A percentile compares a stretch with the other conserved stretches of the same genome.
Conservation (phyloP, 2,329 filamentous ascomycete genomes). For the Aspergillus sp. region DNA sequence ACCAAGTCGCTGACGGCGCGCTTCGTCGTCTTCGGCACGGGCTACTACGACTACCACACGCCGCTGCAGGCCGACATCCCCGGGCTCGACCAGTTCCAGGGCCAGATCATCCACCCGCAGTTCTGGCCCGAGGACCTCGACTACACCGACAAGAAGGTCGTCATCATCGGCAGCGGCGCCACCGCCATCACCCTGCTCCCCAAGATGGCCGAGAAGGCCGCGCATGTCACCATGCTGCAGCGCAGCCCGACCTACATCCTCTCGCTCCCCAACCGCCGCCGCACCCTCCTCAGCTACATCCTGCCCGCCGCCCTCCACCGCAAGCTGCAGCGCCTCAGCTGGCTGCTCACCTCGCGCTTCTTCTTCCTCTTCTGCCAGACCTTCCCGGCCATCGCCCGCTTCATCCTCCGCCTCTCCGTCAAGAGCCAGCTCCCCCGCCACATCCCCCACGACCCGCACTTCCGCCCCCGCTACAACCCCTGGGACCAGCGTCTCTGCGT, state of each 20-base stretch:
- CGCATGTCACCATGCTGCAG: constrained; percentile 75
- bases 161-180: constrained; percentile 74
- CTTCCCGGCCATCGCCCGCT: constrained; percentile 53
- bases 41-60: constrained; percentile 72
- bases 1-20: constrained; percentile 32
- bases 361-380: constrained; percentile 54
- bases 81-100: constrained; percentile 65
- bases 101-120: constrained; percentile 66
- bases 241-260: constrained; percentile 72
- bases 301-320: constrained; percentile 37
- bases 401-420: constrained; percentile 48
- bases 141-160: constrained; percentile 64
- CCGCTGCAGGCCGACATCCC: constrained; percentile 63
- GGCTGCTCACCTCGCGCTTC: constrained; percentile 49
- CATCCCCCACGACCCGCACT: constrained; percentile 60
- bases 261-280: constrained; percentile 44
- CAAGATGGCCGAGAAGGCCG: constrained; percentile 62
- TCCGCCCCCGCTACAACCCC: constrained; percentile 63
- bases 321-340: constrained; percentile 45
- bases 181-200: constrained; percentile 78
- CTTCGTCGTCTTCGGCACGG: constrained; percentile 61
- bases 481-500: constrained; percentile 77
- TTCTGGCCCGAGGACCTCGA: constrained; percentile 73
- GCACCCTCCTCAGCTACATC: constrained; percentile 23
- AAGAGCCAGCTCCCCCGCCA: constrained; percentile 53